Percentiles rank a stretch among this genome's conserved stretches.
Conservation (phyloP, 306 rosid species). For the Trifolium pratense region DNA sequence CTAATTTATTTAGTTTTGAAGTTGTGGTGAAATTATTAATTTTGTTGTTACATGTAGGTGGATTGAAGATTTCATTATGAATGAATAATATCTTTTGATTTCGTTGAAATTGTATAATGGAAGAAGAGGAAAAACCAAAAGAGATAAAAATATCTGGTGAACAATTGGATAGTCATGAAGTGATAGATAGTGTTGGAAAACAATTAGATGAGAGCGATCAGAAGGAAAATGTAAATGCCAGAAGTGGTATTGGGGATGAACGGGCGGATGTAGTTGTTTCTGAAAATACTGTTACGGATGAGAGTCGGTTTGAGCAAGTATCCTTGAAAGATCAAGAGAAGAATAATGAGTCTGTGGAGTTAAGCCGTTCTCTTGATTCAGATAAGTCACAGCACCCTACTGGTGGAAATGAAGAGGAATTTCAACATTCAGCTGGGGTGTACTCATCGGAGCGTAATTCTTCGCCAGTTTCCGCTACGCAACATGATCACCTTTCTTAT, state of each 20-base stretch:
- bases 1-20: background rate
- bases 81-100: slow-evolving; percentile 44
- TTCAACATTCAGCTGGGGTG: slow-evolving; percentile 50
- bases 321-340: slow-evolving; percentile 72
- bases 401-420: slow-evolving; percentile 55
- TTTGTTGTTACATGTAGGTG: slow-evolving; percentile 51
- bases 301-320: slow-evolving; percentile 70
- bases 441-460: slow-evolving; percentile 49
- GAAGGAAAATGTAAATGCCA: slow-evolving; percentile 38
- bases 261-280: slow-evolving; percentile 43
- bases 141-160: slow-evolving; percentile 49
- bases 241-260: slow-evolving; percentile 42
- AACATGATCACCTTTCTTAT: slow-evolving; percentile 48
- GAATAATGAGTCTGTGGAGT: slow-evolving; percentile 45
- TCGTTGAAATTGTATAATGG: slow-evolving; percentile 52
- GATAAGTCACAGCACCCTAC: slow-evolving; percentile 54
- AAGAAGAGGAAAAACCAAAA: slow-evolving; percentile 74
- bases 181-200: slow-evolving; percentile 44
- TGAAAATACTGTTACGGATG: slow-evolving; percentile 44
- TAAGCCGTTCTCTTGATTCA: slow-evolving; percentile 52
- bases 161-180: slow-evolving; percentile 43
- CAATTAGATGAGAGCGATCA: slow-evolving; percentile 42
- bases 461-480: slow-evolving; percentile 55
- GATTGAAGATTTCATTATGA: slow-evolving; percentile 39
- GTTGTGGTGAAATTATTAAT: slow-evolving; percentile 8